These are phyloP conservation scores for Hirsutella thompsonii DNA, from an alignment of 2,329 filamentous ascomycete genomes.

Conservation along the genomic window DNA sequence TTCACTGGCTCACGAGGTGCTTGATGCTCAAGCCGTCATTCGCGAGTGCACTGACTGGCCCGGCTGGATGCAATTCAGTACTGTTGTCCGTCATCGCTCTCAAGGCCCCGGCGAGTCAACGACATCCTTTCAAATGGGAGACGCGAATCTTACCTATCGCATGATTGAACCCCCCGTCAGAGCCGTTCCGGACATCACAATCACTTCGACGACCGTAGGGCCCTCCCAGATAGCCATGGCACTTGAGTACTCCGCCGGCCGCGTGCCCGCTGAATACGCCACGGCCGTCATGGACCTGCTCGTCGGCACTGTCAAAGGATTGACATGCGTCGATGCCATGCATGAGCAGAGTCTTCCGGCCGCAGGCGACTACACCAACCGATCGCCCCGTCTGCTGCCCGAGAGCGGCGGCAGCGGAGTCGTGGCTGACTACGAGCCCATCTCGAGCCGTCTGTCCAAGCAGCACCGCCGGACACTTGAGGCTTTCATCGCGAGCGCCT, in stretches of 20 bases:
- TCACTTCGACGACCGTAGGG: conserved; percentile 25
- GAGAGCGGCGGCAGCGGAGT: conserved; percentile 10
- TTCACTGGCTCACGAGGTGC: conserved; percentile 34
- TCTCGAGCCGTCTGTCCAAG: conserved; percentile 17
- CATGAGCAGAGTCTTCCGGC: conserved; percentile 32
- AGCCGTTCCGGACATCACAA: conserved; percentile 31
- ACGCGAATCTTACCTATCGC: conserved; percentile 30
- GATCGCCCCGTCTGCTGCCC: conserved; percentile 29
- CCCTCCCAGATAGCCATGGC: conserved; percentile 25
- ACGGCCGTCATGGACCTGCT: conserved; percentile 32
- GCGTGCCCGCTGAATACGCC: conserved; percentile 26
- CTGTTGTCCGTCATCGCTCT: conserved; percentile 36
- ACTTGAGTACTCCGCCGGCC: conserved; percentile 32
- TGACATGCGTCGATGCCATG: conserved; percentile 31
- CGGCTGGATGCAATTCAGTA: conserved; percentile 39
- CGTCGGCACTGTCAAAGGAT: conserved; percentile 28
- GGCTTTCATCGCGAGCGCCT: conserved; percentile 26
- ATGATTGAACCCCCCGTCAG: conserved; percentile 25
- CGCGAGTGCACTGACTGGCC: conserved; percentile 41
- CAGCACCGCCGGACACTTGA: conserved; percentile 28
- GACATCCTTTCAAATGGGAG: conserved; percentile 29
- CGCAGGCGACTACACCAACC: conserved; percentile 22
- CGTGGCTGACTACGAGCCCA: conserved; percentile 1
- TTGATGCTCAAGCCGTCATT: conserved; percentile 38
- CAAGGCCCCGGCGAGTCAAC: conserved; percentile 18